Evolutionary conservation across 129 eudicot species (phyloP).

Genomic region (Flaveria robusta): DNA sequence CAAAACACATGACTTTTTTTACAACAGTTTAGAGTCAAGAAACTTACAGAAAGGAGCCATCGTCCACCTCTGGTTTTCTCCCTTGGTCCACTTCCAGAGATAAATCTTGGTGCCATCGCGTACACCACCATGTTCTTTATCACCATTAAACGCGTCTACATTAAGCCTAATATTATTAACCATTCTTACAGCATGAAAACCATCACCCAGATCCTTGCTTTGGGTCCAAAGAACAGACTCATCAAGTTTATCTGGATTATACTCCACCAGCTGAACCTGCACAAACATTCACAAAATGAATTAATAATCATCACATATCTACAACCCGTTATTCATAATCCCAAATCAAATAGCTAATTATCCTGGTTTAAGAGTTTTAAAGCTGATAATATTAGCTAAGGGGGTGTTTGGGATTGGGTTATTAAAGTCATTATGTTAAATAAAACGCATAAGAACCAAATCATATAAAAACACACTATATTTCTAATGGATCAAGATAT

Average conservation of each 20-base stretch:
- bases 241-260: conserved; percentile 66
- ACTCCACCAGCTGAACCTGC: conserved; percentile 80
- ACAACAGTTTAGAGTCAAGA: conserved; percentile 2
- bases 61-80: conserved; percentile 88
- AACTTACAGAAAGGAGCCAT: conserved; percentile 67
- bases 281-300: not conserved
- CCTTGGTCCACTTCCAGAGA: conserved; percentile 71
- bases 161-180: conserved; percentile 73
- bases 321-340: not conserved
- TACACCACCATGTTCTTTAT: conserved; percentile 77
- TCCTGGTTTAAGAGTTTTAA: not conserved
- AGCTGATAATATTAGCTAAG: not conserved
- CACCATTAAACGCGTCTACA: conserved; percentile 71
- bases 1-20: not conserved
- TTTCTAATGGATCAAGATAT: no score
- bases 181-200: conserved; percentile 77
- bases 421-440: no score
- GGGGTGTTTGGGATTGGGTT: no score
- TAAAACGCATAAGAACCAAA: no score
- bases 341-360: not conserved
- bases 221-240: conserved; percentile 86
- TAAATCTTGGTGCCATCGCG: conserved; percentile 67
- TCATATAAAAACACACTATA: no score
- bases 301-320: not conserved
- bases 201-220: conserved; percentile 80